A percentile compares a stretch with the other conserved stretches of the same genome.
phyloP scores from a whole-genome alignment of 2,329 filamentous ascomycete species.

The Diaporthe aspalathi region DNA sequence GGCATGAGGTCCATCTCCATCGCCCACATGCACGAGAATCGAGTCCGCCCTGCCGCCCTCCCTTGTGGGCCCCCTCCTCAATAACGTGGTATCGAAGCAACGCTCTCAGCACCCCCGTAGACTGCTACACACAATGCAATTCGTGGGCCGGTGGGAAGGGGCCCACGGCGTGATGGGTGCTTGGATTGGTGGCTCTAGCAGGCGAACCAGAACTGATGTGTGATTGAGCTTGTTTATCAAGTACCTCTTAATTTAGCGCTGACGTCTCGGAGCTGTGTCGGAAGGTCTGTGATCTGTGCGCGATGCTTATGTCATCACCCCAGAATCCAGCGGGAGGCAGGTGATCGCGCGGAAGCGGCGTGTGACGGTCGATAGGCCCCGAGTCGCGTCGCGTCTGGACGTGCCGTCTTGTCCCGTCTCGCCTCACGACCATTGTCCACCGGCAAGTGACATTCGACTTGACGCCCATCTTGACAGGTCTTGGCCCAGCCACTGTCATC shows the following conservation, averaged over 20 bases:
- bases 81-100: background rate
- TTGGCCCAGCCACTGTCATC: background rate
- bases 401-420: too few relatives aligned
- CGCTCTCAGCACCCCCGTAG: background rate
- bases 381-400: conserved; percentile 18
- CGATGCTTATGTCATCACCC: background rate
- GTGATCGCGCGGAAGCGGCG: conserved; percentile 20
- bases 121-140: conserved; percentile 16
- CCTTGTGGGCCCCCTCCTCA: background rate
- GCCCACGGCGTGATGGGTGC: conserved; percentile 5
- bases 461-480: background rate
- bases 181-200: conserved; percentile 24
- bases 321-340: background rate
- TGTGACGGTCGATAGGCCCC: background rate
- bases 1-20: conserved; percentile 8
- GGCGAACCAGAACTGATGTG: conserved; percentile 35
- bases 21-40: background rate
- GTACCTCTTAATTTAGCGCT: too few relatives aligned
- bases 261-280: background rate
- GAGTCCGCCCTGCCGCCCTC: background rate
- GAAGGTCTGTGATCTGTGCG: background rate
- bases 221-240: conserved; percentile 21
- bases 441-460: background rate
- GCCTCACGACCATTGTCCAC: background rate
- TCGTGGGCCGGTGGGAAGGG: conserved; percentile 4